Base-by-base conservation (phyloP, 2,329 filamentous ascomycete genomes). In the Huntiella abstrusa region DNA sequence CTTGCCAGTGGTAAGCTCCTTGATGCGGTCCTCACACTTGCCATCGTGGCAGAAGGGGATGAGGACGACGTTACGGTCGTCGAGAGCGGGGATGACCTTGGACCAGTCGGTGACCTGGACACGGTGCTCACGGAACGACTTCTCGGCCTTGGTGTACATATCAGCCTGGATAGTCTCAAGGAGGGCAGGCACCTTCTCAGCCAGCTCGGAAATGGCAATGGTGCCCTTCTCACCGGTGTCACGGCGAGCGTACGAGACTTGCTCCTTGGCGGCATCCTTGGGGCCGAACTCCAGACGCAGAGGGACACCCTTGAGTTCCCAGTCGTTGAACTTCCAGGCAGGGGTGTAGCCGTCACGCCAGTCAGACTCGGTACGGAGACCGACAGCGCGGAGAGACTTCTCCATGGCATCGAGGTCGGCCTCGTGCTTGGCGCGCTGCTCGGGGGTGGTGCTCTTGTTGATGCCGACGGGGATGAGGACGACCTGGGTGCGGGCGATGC, bases 301-400 rank as follows among this genome's bases (percentile, higher is more conserved):
- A 41, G 92, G 91, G 37, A 96, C 82, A 60, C 92, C 91, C 65
- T 88, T 92, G 55, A 96, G 72, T 63, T 98, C 92, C 85, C 86
- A 95, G 64, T 98, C 87, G 65, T 92, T 93, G 70, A 98, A 98
- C 65, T 98, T 98, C 79, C 83, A 96, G 53, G 85, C 86, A 35
- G 91, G 87, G 51, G 86, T 76, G 77, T 96, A 94, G 53, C 82
- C 83, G 44, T 96, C 88, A 50, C 92, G 80, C 59, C 77, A 73
- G 59, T 98, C 91, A 44, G 79, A 75, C 53, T 92, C 81, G 49
- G 76, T 74, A 49, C 91, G 83, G 35, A 98, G 68, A 47, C 79
- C 80, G 15, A 73, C 80, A 51, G 75, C 77, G 58, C 75, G 76
- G 43, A 98, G 71, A 8, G 75, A 71, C 33, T 69, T 64, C 43